A percentile compares a stretch with the other conserved stretches of the same genome.
Evolutionary conservation across 192 early-diverging fungal genomes (phyloP).

Genomic region (Linnemannia zychae): DNA sequence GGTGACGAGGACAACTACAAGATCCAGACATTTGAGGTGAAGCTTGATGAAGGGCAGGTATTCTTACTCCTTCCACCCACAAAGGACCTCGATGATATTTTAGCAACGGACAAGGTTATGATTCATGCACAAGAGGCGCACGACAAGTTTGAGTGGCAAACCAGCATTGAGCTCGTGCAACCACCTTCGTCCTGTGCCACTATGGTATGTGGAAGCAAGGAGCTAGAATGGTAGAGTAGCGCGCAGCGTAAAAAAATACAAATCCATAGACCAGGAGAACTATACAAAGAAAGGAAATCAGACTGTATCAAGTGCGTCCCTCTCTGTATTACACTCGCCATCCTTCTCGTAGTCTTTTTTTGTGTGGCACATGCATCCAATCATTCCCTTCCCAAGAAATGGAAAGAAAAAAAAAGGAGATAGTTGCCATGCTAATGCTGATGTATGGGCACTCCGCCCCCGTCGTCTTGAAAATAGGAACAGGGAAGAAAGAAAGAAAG

Average conservation of each 20-base stretch:
- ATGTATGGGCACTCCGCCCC: too few relatives aligned
- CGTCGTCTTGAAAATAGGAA: too few relatives aligned
- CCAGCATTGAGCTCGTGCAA: constrained; percentile 23
- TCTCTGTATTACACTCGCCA: too few relatives aligned
- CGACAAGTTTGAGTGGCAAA: constrained; percentile 16
- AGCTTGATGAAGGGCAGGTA: constrained; percentile 60
- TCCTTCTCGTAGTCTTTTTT: not conserved
- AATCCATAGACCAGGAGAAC: too few relatives aligned
- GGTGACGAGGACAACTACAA: constrained; percentile 55
- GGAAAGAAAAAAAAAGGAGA: not conserved
- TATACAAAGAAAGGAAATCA: too few relatives aligned
- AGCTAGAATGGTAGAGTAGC: constrained; percentile 31
- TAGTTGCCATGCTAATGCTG: too few relatives aligned
- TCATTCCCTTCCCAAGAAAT: too few relatives aligned
- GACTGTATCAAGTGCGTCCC: too few relatives aligned
- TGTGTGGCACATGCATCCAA: not conserved
- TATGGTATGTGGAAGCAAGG: constrained; percentile 23
- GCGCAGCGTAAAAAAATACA: not conserved
- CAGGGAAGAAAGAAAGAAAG: too few relatives aligned
- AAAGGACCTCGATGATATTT: constrained; percentile 58
- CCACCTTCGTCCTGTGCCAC: constrained; percentile 19
- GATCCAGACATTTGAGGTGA: constrained; percentile 73
- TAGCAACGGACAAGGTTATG: constrained; percentile 70
- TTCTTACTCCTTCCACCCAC: constrained; percentile 61
- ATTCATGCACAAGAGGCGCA: constrained; percentile 27